These are phyloP conservation scores for Rhodotorula sp. DNA, from an alignment of 1,284 basidiomycete genomes.

Conservation along the genomic window DNA sequence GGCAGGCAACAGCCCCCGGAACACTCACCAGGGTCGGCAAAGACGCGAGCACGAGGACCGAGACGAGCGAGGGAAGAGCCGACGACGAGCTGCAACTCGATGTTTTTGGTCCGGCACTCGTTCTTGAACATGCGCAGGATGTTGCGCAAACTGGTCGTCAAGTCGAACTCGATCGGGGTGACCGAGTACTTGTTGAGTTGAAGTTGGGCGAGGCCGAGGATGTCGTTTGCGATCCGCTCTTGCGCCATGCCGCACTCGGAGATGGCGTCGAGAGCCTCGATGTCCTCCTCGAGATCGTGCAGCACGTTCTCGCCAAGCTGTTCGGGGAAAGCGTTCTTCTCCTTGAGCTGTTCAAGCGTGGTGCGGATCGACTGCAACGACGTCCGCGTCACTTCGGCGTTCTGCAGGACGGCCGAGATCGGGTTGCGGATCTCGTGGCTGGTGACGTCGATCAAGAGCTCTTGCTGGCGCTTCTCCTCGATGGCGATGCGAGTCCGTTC, in stretches of 20 bases:
- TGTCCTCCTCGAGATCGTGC: slow-evolving; percentile 28
- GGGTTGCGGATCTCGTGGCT: slow-evolving; percentile 37
- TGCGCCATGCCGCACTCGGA: slow-evolving; percentile 31
- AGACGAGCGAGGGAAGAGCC: slow-evolving; percentile 33
- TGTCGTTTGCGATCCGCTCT: slow-evolving; percentile 39
- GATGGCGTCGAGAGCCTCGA: slow-evolving; percentile 36
- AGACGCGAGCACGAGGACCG: slow-evolving; percentile 27
- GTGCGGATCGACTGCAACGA: slow-evolving; percentile 21
- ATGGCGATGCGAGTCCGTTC: slow-evolving; percentile 9
- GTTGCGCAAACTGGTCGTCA: slow-evolving; percentile 31
- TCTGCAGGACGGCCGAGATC: slow-evolving; percentile 30
- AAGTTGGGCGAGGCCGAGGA: slow-evolving; percentile 37
- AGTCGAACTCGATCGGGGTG: slow-evolving; percentile 30
- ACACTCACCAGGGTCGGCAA: slow-evolving; percentile 24
- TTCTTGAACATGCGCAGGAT: slow-evolving; percentile 21
- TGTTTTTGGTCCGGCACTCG: slow-evolving; percentile 27
- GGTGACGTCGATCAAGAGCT: slow-evolving; percentile 35
- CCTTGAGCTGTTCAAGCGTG: slow-evolving; percentile 5
- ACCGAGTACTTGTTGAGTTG: slow-evolving; percentile 34
- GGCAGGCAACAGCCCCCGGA: not conserved
- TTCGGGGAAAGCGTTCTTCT: not conserved
- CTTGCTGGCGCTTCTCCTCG: slow-evolving; percentile 31
- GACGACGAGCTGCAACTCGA: slow-evolving; percentile 31
- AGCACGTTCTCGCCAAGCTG: slow-evolving; percentile 19
- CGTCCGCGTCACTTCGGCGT: slow-evolving; percentile 29